phyloP scores from a whole-genome alignment of 257 asterid genomes.

The Ilex aquifolium region DNA sequence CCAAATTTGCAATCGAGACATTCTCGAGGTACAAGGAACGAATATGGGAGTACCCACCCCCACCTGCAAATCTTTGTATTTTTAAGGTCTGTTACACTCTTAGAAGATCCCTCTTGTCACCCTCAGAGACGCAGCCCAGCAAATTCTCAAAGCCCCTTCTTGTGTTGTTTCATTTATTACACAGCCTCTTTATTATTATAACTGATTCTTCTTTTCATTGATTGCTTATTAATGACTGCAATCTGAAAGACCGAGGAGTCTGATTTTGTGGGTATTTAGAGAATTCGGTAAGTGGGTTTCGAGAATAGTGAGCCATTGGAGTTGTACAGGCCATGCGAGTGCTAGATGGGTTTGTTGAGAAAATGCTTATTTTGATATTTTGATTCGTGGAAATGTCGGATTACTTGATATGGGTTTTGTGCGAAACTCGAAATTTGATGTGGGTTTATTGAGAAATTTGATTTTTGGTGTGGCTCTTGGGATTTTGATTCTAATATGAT shows the following conservation, averaged over 20 bases:
- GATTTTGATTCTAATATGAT: no score
- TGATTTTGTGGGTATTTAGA: not conserved
- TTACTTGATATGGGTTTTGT: not conserved
- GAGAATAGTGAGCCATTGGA: not conserved
- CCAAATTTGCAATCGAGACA: no score
- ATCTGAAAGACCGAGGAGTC: no score
- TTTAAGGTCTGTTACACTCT: not conserved
- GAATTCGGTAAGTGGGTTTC: not conserved
- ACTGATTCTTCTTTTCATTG: no score
- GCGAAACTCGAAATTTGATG: not conserved
- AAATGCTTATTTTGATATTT: not conserved
- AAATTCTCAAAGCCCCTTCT: no score
- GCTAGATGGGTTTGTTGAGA: not conserved
- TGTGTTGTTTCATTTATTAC: no score
- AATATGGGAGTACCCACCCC: not conserved
- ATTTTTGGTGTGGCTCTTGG: not conserved
- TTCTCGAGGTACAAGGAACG: no score
- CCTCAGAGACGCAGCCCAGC: not conserved
- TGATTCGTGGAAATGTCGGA: slow-evolving; percentile 8
- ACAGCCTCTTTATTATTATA: not conserved
- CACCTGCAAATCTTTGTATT: not conserved
- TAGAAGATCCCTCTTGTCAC: not conserved
- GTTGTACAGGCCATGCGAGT: not conserved
- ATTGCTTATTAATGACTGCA: not conserved
- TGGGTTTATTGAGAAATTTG: not conserved